phyloP scores from a whole-genome alignment of 2,329 filamentous ascomycete species.

The Fusarium annulatum region DNA sequence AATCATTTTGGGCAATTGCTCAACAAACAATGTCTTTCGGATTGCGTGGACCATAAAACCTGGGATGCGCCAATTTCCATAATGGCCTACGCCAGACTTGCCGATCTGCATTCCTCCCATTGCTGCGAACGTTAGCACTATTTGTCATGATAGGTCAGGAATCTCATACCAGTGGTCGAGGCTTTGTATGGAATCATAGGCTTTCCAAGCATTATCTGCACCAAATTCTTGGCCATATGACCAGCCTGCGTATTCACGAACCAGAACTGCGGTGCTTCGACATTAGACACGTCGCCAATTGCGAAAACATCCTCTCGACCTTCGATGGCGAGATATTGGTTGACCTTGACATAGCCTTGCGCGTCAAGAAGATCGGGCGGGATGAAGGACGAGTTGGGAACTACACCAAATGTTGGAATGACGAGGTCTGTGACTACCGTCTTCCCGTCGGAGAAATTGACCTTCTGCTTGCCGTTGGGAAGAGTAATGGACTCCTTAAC shows the following conservation, averaged over 20 bases:
- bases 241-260: background rate
- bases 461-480: background rate
- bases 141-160: fast-evolving
- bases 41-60: background rate
- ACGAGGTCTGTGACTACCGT: background rate
- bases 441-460: background rate
- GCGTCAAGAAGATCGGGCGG: background rate
- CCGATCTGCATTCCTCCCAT: slow-evolving; percentile 2
- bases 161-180: background rate
- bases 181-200: background rate
- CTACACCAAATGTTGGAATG: background rate
- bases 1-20: background rate
- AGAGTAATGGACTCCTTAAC: background rate
- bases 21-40: background rate
- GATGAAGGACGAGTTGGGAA: background rate
- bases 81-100: background rate
- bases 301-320: background rate
- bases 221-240: background rate
- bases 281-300: background rate
- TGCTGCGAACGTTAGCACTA: background rate
- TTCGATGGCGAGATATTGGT: background rate
- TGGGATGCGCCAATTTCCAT: background rate
- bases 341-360: background rate
- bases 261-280: background rate
- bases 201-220: background rate